These are phyloP conservation scores for Scheffersomyces amazonensis DNA, from an alignment of 805 yeast species.

Conservation along the genomic window DNA sequence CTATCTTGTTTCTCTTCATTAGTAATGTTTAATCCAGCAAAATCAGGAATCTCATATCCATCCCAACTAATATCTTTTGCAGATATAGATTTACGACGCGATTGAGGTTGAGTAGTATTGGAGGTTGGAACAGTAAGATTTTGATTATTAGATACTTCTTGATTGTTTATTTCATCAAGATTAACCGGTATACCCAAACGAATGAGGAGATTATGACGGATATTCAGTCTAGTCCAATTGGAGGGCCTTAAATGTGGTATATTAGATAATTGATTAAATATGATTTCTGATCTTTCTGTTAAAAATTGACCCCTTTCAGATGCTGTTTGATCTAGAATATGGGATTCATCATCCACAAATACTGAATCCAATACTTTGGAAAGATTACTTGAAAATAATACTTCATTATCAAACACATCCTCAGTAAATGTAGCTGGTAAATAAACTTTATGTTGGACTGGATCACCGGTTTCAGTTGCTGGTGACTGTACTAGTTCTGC, in stretches of 20 bases:
- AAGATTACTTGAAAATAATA: constrained; percentile 9
- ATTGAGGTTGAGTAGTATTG: constrained; percentile 4
- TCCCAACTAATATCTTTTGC: constrained; percentile 35
- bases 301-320: constrained; percentile 10
- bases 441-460: no score
- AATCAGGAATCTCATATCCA: constrained; percentile 33
- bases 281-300: constrained; percentile 32
- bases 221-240: constrained; percentile 67
- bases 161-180: constrained; percentile 48
- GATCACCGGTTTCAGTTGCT: no score
- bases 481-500: constrained; percentile 1
- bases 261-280: constrained; percentile 47
- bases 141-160: not conserved
- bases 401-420: constrained; percentile 9
- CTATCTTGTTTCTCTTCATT: constrained; percentile 22
- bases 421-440: constrained; percentile 11
- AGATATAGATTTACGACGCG: constrained; percentile 19
- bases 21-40: constrained; percentile 26
- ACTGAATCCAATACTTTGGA: constrained; percentile 8
- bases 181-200: constrained; percentile 73
- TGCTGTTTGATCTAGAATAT: not conserved
- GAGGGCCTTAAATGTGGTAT: constrained; percentile 52
- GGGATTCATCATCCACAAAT: constrained; percentile 5
- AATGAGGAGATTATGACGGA: constrained; percentile 60
- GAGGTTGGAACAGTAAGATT: not conserved